Conservation (phyloP, 2,329 filamentous ascomycete genomes). For the Alternaria dauci region DNA sequence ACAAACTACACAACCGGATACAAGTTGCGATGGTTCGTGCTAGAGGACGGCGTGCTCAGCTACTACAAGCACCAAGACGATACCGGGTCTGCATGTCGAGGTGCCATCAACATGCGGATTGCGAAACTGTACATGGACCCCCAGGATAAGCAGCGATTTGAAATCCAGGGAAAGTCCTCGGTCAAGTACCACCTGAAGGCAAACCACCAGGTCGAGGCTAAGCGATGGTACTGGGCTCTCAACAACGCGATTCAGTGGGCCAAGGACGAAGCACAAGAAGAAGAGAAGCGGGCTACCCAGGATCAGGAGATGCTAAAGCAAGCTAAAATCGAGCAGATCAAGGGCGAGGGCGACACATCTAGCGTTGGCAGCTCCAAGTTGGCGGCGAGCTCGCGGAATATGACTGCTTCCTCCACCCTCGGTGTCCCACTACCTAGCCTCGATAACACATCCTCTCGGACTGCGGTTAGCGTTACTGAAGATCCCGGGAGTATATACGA, state of each 20-base stretch:
- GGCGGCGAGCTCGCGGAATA: constrained; percentile 33
- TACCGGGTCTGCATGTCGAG: constrained; percentile 91
- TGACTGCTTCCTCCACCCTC: constrained; percentile 54
- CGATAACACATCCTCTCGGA: constrained; percentile 42
- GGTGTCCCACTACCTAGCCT: constrained; percentile 59
- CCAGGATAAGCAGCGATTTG: constrained; percentile 96
- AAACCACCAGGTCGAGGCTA: constrained; percentile 97
- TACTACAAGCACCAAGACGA: constrained; percentile 99
- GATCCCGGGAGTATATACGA: constrained; percentile 67
- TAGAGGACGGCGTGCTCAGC: constrained; percentile 95
- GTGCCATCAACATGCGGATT: constrained; percentile 98
- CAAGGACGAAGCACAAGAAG: constrained; percentile 94
- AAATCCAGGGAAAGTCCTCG: constrained; percentile 97
- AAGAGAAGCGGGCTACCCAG: constrained; percentile 77
- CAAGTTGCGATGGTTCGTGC: constrained; percentile 95
- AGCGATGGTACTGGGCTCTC: constrained; percentile 98
- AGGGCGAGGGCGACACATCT: constrained; percentile 52
- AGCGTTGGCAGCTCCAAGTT: constrained; percentile 50
- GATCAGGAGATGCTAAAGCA: constrained; percentile 77
- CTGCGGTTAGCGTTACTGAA: constrained; percentile 60
- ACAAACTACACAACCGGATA: constrained; percentile 98
- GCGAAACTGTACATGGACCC: constrained; percentile 94
- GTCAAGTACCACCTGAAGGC: constrained; percentile 98
- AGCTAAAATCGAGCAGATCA: constrained; percentile 77
- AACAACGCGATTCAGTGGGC: constrained; percentile 99